Conservation (phyloP, 345 rosid genomes). For the Populus deltoides region DNA sequence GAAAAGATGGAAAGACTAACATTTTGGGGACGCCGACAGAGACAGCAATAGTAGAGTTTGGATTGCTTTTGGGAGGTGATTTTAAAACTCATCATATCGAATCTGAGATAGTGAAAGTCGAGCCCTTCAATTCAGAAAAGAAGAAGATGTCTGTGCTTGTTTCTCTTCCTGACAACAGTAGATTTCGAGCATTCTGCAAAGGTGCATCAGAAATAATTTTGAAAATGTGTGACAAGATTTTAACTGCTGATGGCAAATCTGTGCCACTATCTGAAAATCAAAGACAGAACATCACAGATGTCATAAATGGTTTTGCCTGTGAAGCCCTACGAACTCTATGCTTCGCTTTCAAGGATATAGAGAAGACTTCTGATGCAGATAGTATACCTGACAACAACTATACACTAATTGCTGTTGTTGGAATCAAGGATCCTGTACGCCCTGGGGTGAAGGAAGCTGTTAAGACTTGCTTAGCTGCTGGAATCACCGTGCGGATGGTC, state of each 20-base stretch:
- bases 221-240: conserved; percentile 21
- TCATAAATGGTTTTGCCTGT: conserved; percentile 57
- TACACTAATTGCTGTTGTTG: conserved; percentile 40
- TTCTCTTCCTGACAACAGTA: conserved; percentile 39
- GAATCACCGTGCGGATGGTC: conserved; percentile 32
- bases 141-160: conserved; percentile 70
- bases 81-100: conserved; percentile 43
- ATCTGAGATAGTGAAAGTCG: conserved; percentile 56
- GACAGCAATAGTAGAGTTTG: conserved; percentile 63
- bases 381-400: conserved; percentile 56
- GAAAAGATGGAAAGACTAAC: conserved; percentile 53
- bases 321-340: conserved; percentile 73
- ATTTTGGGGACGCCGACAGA: conserved; percentile 75
- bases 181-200: conserved; percentile 36
- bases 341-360: conserved; percentile 58
- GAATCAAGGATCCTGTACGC: conserved; percentile 37
- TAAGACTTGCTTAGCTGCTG: conserved; percentile 30
- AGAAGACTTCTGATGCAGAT: conserved; percentile 35
- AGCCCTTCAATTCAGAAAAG: conserved; percentile 74
- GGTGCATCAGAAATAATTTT: conserved; percentile 33
- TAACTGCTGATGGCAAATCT: conserved; percentile 15
- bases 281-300: conserved; percentile 35
- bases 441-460: conserved; percentile 35
- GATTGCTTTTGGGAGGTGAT: conserved; percentile 63
- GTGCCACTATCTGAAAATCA: conserved; percentile 36